Conservation (phyloP, 306 rosid genomes). For the Clitoria ternatea region DNA sequence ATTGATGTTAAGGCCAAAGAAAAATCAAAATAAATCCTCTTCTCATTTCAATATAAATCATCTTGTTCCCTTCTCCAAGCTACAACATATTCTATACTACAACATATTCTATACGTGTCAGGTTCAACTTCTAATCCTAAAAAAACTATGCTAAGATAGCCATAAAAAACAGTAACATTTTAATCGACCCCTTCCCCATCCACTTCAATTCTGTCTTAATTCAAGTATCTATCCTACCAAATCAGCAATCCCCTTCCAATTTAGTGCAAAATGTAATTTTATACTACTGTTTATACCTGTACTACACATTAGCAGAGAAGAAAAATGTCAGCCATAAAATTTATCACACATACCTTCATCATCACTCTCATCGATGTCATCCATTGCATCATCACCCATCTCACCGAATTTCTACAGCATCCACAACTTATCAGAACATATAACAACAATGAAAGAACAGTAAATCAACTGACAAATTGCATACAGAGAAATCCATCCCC, state of each 20-base stretch:
- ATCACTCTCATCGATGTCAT: slow-evolving; percentile 57
- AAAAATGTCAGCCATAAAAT: not conserved
- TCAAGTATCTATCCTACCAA: not conserved
- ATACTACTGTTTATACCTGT: too few species aligned
- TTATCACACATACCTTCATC: slow-evolving; percentile 46
- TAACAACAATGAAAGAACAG: too few species aligned
- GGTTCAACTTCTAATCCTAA: not conserved
- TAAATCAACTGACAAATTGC: too few species aligned
- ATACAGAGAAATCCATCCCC: slow-evolving; percentile 95
- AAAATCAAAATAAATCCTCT: too few species aligned
- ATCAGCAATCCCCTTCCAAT: not conserved
- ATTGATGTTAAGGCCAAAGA: not conserved
- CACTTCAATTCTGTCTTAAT: not conserved
- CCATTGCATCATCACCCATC: slow-evolving; percentile 53
- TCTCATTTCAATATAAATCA: not conserved
- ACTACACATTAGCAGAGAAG: too few species aligned
- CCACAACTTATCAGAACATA: not conserved
- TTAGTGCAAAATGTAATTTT: too few species aligned
- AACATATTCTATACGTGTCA: too few species aligned
- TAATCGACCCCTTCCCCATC: not conserved
- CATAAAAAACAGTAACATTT: not conserved
- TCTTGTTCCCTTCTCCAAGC: not conserved
- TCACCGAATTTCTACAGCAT: slow-evolving; percentile 67
- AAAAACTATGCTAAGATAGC: not conserved
- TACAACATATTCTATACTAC: too few species aligned